Evolutionary conservation across 306 rosid genomes (phyloP), one percentile per base, ranked within the genome.

Genomic region (Lotus japonicus): DNA sequence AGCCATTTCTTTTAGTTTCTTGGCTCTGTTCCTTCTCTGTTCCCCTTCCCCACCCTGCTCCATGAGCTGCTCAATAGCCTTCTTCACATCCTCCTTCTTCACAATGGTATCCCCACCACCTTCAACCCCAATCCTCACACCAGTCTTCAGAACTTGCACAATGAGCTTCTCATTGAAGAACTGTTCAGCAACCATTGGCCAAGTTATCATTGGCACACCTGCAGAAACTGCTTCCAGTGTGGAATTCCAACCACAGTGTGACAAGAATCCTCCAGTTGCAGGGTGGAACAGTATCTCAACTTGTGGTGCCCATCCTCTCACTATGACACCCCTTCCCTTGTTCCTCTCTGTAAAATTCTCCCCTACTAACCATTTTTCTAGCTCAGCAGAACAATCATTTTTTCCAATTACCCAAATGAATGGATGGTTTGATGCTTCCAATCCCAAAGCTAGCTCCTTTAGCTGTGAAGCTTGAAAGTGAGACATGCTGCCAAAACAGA

Each of bases 211-310:
- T 33, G 97, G 95, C 7, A 90, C 67, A n/a, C 95, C 88, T 0
- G 70, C 65, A 42, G 76, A 49, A 53, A 83, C 64, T 0, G 79
- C 85, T 73, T 90, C 95, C 0, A 87, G 38, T 1, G 82, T 82
- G 5, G 96, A 90, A 72, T 87, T 87, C 96, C 95, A 87, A 5
- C 96, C 95, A 53, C 96, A 87, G 11, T 90, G 97, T 0, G 97
- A 77, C 53, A 90, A 19, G 53, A 90, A 87, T 26, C 83, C 92
- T 26, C 90, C 92, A 9, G 78, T 44, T 11, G 92, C 36, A 11
- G 70, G 58, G 17, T 84, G 91, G 2, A 88, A 83, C 0, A 90
- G 73, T 44, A 90, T 81, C 44, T 79, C 21, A 51, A 84, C 75
- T 54, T 90, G 95, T 23, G 96, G 88, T 9, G 95, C 89, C 89